Base-by-base conservation (phyloP, 2,329 filamentous ascomycete genomes). In the Diaporthe amygdali region DNA sequence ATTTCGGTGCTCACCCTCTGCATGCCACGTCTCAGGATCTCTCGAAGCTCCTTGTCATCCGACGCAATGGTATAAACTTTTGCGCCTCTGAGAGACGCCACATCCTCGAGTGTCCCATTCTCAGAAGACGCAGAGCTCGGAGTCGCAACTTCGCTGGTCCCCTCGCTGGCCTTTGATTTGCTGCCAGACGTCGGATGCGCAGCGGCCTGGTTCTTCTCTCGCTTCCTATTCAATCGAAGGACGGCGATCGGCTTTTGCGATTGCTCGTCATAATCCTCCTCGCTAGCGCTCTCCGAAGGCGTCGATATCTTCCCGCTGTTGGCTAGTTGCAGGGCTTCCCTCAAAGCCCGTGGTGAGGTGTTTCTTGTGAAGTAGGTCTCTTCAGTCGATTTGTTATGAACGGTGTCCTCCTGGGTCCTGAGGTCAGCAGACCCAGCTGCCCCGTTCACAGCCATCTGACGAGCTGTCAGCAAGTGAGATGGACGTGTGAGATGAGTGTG, bases 201-300 rank as follows among this genome's bases (percentile, higher is more conserved):
- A 25, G 44, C 47, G 73, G 77, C 14, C 75, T 76, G 32, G 73
- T 76, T 34, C 30, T 59, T 59, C n/a, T 56, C 52, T 12, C 22
- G 59, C 75, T 75, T 20, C 75, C 17, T 47, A 52, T 67, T 67
- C 54, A 75, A 71, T 32, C 75, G 74, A 12, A 77, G 73, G 54
- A 78, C 75, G 22, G 71, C 71, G 22, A 70, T 75, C n/a, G 70
- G 74, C 63, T 64, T 71, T 14, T 44, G 75, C 2, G 75, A 74
- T 22, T 79, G 77, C 20, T 83, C 81, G 39, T 86, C 83, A 56
- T 85, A 85, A 68, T 86, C 84, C 73, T 86, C 84, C 68, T 84
- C 84, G 46, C 83, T 86, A 2, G 83, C 78, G 17, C 81, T 84
- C 17, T 84, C 84, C 2, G 82, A 84, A 1, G 39, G 76, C 74